Percentiles rank a stretch among this genome's conserved stretches.
Evolutionary conservation across 164 flowering plant genomes (phyloP).

Genomic region (Nymphaea colorata): DNA sequence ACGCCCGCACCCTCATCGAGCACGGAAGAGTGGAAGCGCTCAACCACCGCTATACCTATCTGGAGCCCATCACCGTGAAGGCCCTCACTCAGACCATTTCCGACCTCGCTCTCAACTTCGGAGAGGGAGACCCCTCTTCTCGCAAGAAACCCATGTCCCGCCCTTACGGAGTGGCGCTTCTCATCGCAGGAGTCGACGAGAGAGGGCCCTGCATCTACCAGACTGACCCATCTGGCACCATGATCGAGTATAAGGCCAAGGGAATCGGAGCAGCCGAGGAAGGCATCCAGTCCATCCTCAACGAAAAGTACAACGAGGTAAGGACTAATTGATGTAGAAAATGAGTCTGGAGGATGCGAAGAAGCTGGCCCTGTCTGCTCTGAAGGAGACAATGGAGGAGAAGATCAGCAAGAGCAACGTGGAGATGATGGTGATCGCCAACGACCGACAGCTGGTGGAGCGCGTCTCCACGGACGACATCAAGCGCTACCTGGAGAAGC

Average conservation of each 20-base stretch:
- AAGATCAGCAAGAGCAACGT: slow-evolving; percentile 79
- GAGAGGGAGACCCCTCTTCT: slow-evolving; percentile 61
- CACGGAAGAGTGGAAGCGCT: slow-evolving; percentile 99
- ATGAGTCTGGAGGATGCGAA: slow-evolving; percentile 50
- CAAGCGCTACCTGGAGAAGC: no score
- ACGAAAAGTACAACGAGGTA: slow-evolving; percentile 95
- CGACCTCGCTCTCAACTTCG: slow-evolving; percentile 90
- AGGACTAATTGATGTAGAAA: neutral
- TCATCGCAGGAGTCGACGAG: slow-evolving; percentile 98
- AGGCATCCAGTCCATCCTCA: slow-evolving; percentile 96
- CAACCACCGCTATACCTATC: slow-evolving; percentile 97
- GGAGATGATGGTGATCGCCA: no score
- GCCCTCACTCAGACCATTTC: slow-evolving; percentile 98
- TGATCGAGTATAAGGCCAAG: slow-evolving; percentile 97
- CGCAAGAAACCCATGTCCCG: slow-evolving; percentile 36
- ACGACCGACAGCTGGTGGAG: no score
- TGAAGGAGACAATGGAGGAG: slow-evolving; percentile 98
- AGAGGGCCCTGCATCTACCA: slow-evolving; percentile 91
- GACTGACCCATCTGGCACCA: slow-evolving; percentile 97
- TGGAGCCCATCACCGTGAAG: slow-evolving; percentile 97
- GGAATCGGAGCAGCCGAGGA: slow-evolving; percentile 98
- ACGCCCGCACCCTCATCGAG: slow-evolving; percentile 97
- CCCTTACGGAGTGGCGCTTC: slow-evolving; percentile 97
- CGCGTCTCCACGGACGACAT: no score
- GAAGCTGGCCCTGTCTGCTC: slow-evolving; percentile 80